Evolutionary conservation across 805 yeast species (phyloP).

Genomic region (Barnettozyma wickerhamii): DNA sequence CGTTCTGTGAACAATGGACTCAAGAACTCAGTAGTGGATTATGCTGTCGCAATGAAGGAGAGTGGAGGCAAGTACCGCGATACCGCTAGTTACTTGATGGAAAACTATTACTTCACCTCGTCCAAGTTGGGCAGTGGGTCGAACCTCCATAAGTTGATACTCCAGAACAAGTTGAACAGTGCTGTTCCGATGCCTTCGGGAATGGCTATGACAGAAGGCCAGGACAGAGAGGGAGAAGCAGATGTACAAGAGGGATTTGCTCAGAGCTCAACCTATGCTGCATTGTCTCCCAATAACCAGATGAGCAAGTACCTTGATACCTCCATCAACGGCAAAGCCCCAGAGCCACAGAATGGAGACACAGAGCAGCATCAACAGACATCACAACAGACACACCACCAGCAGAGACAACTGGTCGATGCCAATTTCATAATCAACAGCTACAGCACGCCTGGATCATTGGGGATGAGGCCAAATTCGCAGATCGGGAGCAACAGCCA

Average conservation of each 20-base stretch:
- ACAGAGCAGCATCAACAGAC: slow-evolving; percentile 2
- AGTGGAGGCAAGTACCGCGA: slow-evolving; percentile 18
- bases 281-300: slow-evolving; percentile 16
- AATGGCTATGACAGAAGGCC: too few species aligned
- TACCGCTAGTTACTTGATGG: slow-evolving; percentile 19
- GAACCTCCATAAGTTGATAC: slow-evolving; percentile 23
- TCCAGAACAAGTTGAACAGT: slow-evolving; percentile 20
- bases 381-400: neutral
- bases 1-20: slow-evolving; percentile 43
- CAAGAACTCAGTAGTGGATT: slow-evolving; percentile 42
- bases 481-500: slow-evolving; percentile 10
- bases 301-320: slow-evolving; percentile 18
- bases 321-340: slow-evolving; percentile 7
- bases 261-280: slow-evolving; percentile 9
- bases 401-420: slow-evolving; percentile 1
- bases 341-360: too few species aligned
- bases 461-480: slow-evolving; percentile 15
- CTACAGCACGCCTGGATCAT: slow-evolving; percentile 20
- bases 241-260: too few species aligned
- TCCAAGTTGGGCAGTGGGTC: slow-evolving; percentile 10
- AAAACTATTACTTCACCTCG: slow-evolving; percentile 11
- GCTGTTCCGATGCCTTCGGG: slow-evolving; percentile 2
- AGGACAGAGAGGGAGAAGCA: too few species aligned
- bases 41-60: slow-evolving; percentile 25
- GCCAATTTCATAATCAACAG: slow-evolving; percentile 16